Evolutionary conservation across 345 rosid genomes (phyloP), one percentile per base, ranked within the genome.

Genomic region (Heritiera littoralis): DNA sequence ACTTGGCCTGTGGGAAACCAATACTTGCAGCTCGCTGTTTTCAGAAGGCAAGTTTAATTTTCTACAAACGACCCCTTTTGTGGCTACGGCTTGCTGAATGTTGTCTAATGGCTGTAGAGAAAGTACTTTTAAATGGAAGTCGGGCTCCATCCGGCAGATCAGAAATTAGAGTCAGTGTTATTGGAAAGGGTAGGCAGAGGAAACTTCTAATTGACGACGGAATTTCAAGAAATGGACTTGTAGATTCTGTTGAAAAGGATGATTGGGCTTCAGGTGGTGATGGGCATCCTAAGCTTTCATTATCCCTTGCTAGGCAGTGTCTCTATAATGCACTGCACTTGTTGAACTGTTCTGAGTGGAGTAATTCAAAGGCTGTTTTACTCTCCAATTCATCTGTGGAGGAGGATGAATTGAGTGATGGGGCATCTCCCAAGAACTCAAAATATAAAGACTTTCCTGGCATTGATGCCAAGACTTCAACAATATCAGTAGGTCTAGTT

Each of bases 21-120:
- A 58, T 89, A 51, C 90, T 88, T 80, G 99, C 99, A 52, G 98
- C 98, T 75, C 89, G 87, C 6, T 97, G 97, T 84, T 92, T 97
- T 74, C 93, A 89, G 84, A 92, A 93, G 87, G 91, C 98, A 41
- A 89, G 91, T 83, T 63, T 85, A 18, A 86, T 90, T 75, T 92
- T 92, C 87, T 86, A 82, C 82, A 87, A 86, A 71, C 86, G 79
- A 55, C 97, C 99, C 65, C 86, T 93, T 15, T 86, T 94, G 85
- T 97, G 99, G 99, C 89, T 97, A 54, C 94, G 97, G 66, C 88
- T 97, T 59, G 98, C 98, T 75, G 99, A 97, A 85, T 94, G 99
- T 83, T 93, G 98, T 80, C 79, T 92, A 35, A 80, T 92, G 97
- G 99, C 98, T 78, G 84, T 83, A 55, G 92, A 88, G 86, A 93